Conservation (phyloP, 202 grass and related monocot species). For the Setaria viridis region DNA sequence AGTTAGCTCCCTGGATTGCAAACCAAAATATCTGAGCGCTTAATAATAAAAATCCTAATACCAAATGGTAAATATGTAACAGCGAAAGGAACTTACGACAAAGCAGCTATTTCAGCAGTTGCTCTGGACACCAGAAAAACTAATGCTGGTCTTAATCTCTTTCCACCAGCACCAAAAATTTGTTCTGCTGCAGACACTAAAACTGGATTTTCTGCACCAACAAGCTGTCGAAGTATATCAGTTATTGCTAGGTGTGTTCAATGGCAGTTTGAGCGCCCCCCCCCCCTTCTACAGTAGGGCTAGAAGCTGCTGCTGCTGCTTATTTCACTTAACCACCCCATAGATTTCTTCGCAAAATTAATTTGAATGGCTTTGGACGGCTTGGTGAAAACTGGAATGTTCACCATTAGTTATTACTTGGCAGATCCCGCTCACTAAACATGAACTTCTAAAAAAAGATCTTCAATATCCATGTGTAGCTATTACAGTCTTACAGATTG, state of each 20-base stretch:
- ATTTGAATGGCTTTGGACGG: background rate
- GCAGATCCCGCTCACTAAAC: slow-evolving; percentile 19
- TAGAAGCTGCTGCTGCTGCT: background rate
- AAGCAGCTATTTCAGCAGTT: slow-evolving; percentile 75
- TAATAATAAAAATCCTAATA: background rate
- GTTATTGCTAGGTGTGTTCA: slow-evolving; percentile 26
- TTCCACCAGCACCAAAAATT: slow-evolving; percentile 98
- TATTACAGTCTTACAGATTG: background rate
- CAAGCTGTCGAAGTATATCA: slow-evolving; percentile 75
- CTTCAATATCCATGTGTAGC: background rate
- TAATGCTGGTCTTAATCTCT: slow-evolving; percentile 90
- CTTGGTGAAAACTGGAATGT: background rate
- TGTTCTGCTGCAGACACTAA: slow-evolving; percentile 87
- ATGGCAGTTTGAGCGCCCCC: background rate
- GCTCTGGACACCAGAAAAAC: slow-evolving; percentile 98
- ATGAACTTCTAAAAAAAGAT: slow-evolving; percentile 18
- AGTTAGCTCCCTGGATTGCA: slow-evolving; percentile 76
- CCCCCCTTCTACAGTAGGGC: background rate
- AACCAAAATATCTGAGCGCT: slow-evolving; percentile 31
- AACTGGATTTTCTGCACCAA: slow-evolving; percentile 97
- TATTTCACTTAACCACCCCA: background rate
- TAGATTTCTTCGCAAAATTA: background rate
- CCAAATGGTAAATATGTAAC: background rate
- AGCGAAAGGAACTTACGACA: slow-evolving; percentile 65
- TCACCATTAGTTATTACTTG: background rate